Evolutionary conservation across 2,329 filamentous ascomycete species (phyloP).

Genomic region (Xylariales sp.): DNA sequence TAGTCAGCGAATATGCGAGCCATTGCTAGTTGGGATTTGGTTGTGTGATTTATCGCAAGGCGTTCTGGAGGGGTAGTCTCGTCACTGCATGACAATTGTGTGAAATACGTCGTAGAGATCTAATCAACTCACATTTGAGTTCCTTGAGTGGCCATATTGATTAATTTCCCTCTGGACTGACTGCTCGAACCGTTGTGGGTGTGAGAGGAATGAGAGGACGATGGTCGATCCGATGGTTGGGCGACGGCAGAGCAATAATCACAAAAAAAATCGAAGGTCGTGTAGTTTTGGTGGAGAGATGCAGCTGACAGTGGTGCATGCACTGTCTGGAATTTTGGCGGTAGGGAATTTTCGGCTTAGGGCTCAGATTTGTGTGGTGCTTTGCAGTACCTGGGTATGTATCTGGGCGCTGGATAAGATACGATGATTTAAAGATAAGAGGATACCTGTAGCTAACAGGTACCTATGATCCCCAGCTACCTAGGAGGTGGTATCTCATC

Average conservation of each 20-base stretch:
- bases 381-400: constrained; percentile 4
- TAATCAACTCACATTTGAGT: constrained; percentile 67
- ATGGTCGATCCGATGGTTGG: constrained; percentile 40
- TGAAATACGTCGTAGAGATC: constrained; percentile 18
- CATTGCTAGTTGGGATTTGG: background rate
- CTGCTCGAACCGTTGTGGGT: constrained; percentile 52
- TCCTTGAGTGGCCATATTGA: constrained; percentile 71
- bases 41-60: constrained; percentile 4
- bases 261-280: constrained; percentile 40
- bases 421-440: background rate
- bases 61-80: constrained; percentile 24
- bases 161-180: constrained; percentile 51
- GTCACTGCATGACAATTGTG: constrained; percentile 21
- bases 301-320: constrained; percentile 41
- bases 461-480: background rate
- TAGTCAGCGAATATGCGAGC: constrained; percentile 34
- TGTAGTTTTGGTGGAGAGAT: constrained; percentile 40
- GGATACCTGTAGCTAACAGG: background rate
- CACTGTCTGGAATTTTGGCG: constrained; percentile 44
- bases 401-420: no score
- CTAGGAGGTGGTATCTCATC: constrained; percentile 20
- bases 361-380: constrained; percentile 48
- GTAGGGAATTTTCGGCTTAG: constrained; percentile 47
- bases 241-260: constrained; percentile 33
- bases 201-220: constrained; percentile 36